A percentile compares a stretch with the other conserved stretches of the same genome.
phyloP scores from a whole-genome alignment of 768 basidiomycete species.

The Calocybe indica region DNA sequence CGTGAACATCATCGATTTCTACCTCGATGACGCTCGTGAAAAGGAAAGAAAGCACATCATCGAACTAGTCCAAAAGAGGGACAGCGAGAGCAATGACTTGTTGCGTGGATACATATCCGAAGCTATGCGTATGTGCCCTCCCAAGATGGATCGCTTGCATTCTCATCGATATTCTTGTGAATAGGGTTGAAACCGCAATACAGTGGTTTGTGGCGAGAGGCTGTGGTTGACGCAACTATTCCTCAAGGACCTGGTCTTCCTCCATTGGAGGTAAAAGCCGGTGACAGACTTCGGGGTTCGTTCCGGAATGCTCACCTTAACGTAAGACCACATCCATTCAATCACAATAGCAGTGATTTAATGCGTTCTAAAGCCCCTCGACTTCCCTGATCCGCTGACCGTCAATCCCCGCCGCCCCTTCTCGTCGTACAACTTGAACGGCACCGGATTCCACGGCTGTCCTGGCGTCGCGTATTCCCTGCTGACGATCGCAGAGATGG shows the following conservation, averaged over 20 bases:
- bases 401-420: conserved; percentile 34
- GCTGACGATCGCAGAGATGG: conserved; percentile 34
- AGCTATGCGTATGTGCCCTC: conserved; percentile 36
- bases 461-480: conserved; percentile 30
- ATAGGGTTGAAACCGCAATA: conserved; percentile 34
- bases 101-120: conserved; percentile 46
- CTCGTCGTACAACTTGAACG: conserved; percentile 21
- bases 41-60: conserved; percentile 33
- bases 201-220: conserved; percentile 33
- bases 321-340: conserved; percentile 11
- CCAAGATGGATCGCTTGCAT: not conserved
- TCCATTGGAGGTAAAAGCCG: conserved; percentile 28
- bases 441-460: conserved; percentile 36
- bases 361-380: conserved; percentile 21
- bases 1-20: conserved; percentile 49
- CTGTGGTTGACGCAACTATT: conserved; percentile 25
- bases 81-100: conserved; percentile 24
- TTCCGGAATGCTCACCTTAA: conserved; percentile 40
- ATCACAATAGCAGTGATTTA: not conserved
- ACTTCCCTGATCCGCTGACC: conserved; percentile 33
- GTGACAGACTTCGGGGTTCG: conserved; percentile 34
- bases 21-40: conserved; percentile 35
- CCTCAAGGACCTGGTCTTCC: conserved; percentile 28
- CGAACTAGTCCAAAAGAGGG: conserved; percentile 24
- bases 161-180: not conserved